Conservation (phyloP, 768 basidiomycete genomes). For the Boletellus ananiceps region DNA sequence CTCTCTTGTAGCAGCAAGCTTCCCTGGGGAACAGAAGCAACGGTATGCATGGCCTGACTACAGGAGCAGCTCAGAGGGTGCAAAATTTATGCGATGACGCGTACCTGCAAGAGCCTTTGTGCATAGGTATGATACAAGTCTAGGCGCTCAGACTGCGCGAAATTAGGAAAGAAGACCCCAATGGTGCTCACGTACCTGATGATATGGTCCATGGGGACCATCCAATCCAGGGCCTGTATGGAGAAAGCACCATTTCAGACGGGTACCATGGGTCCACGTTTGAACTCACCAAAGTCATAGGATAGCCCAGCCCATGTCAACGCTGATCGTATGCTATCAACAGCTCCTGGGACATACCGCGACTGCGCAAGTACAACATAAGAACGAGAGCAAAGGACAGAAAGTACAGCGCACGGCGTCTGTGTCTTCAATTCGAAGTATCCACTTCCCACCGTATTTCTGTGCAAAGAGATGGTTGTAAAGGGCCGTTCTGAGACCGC, state of each 20-base stretch:
- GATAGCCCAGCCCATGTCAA: conserved; percentile 83
- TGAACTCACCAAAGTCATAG: conserved; percentile 75
- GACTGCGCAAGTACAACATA: conserved; percentile 43
- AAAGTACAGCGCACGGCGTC: conserved; percentile 63
- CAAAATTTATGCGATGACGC: conserved; percentile 1
- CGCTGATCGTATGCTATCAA: conserved; percentile 71
- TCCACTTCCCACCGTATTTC: conserved; percentile 83
- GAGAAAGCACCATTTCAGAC: not conserved
- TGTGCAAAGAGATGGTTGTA: conserved; percentile 87
- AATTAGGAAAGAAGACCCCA: conserved; percentile 37
- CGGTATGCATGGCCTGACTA: conserved; percentile 89
- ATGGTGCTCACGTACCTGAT: conserved; percentile 69
- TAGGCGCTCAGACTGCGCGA: conserved; percentile 76
- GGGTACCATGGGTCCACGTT: conserved; percentile 11
- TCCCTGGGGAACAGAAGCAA: conserved; percentile 79
- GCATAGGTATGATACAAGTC: conserved; percentile 79
- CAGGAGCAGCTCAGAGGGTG: not conserved
- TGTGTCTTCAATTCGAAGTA: conserved; percentile 92
- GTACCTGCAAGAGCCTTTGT: conserved; percentile 70
- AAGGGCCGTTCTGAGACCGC: conserved; percentile 89
- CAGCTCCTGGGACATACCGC: conserved; percentile 76
- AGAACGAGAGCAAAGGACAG: not conserved
- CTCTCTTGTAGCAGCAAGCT: conserved; percentile 63
- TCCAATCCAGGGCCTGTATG: conserved; percentile 39
- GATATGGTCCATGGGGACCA: conserved; percentile 51